A percentile compares a stretch with the other conserved stretches of the same genome.
Evolutionary conservation across 2,329 filamentous ascomycete species (phyloP).

Genomic region (Botrytis medusae): DNA sequence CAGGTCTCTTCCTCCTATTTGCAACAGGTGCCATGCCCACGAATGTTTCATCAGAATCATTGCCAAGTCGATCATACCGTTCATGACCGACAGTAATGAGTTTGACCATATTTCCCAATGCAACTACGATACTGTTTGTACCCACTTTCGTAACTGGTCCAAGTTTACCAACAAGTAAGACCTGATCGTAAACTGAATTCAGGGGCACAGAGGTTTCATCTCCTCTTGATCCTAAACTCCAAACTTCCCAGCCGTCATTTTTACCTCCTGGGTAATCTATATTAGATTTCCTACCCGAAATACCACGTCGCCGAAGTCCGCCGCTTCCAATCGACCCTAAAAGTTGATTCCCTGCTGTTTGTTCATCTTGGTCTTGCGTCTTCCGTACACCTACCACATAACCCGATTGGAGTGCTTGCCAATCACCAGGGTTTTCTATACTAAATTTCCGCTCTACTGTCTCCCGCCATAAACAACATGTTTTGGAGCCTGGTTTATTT

Average conservation of each 20-base stretch:
- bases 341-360: background rate
- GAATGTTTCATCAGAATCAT: constrained; percentile 33
- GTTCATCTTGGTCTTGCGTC: constrained; percentile 38
- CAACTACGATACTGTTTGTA: constrained; percentile 64
- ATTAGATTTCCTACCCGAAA: background rate
- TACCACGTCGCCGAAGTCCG: constrained; percentile 29
- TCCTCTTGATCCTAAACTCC: constrained; percentile 50
- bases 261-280: constrained; percentile 12
- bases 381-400: constrained; percentile 63
- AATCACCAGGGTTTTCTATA: constrained; percentile 62
- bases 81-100: constrained; percentile 67
- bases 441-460: constrained; percentile 52
- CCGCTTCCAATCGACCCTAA: constrained; percentile 2
- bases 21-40: constrained; percentile 31
- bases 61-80: constrained; percentile 50
- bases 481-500: constrained; percentile 43
- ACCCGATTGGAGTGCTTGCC: constrained; percentile 61
- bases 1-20: constrained; percentile 19
- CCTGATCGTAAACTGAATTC: constrained; percentile 38
- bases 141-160: constrained; percentile 66
- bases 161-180: constrained; percentile 63
- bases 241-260: constrained; percentile 51
- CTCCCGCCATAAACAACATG: constrained; percentile 52
- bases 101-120: constrained; percentile 72
- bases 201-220: constrained; percentile 33